Evolutionary conservation across 768 basidiomycete genomes (phyloP).

Genomic region (Agaricus subrufescens): DNA sequence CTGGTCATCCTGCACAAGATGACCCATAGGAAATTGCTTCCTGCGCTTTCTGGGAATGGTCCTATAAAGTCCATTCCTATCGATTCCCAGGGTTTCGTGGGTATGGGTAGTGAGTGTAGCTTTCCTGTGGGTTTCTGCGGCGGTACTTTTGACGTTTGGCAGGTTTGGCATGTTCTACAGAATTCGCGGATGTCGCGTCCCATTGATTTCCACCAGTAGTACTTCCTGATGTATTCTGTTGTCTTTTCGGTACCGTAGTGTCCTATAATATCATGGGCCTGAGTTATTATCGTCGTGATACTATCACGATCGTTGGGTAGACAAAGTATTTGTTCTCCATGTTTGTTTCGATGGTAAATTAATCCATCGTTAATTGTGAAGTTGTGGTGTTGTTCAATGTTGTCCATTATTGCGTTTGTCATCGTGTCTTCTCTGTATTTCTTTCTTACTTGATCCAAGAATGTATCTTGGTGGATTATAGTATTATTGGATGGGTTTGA

Average conservation of each 20-base stretch:
- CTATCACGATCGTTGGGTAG: slow-evolving; percentile 14
- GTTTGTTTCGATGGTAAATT: slow-evolving; percentile 2
- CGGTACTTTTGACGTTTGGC: slow-evolving; percentile 17
- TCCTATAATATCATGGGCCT: slow-evolving; percentile 26
- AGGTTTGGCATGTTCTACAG: slow-evolving; percentile 20
- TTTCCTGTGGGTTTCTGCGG: slow-evolving; percentile 20
- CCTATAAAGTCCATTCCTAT: slow-evolving; percentile 38
- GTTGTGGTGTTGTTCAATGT: neutral
- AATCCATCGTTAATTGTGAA: slow-evolving; percentile 9
- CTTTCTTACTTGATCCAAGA: too few relatives aligned
- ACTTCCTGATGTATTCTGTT: slow-evolving; percentile 22
- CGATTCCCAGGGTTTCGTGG: slow-evolving; percentile 26
- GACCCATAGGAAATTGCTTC: slow-evolving; percentile 25
- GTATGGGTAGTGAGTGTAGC: slow-evolving; percentile 24
- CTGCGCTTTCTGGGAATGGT: slow-evolving; percentile 23
- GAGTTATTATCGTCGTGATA: slow-evolving; percentile 11
- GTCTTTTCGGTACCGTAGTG: slow-evolving; percentile 26
- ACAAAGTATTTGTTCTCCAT: slow-evolving; percentile 13
- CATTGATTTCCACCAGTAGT: slow-evolving; percentile 30
- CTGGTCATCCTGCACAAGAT: slow-evolving; percentile 23
- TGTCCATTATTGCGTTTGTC: too few relatives aligned
- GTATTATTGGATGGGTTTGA: too few relatives aligned
- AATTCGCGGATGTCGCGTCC: slow-evolving; percentile 16
- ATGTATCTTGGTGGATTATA: too few relatives aligned
- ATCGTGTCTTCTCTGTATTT: too few relatives aligned